A percentile compares a stretch with the other conserved stretches of the same genome.
Evolutionary conservation across 208 protist genomes (phyloP).

Genomic region (Porcisia hertigi): DNA sequence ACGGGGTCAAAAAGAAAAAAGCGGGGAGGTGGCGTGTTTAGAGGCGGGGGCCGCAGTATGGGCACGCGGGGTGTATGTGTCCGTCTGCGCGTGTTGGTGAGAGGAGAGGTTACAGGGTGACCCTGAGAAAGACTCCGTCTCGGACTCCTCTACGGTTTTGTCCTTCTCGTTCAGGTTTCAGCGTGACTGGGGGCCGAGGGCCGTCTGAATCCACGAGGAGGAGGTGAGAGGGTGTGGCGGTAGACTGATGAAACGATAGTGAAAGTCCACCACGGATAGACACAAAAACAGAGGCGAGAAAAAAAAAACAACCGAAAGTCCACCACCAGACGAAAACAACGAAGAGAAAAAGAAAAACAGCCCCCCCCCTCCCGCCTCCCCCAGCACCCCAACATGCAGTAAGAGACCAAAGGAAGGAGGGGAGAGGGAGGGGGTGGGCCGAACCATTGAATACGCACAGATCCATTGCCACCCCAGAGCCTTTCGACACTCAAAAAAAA

Average conservation of each 20-base stretch:
- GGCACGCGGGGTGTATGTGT: neutral
- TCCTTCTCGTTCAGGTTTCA: too few species aligned
- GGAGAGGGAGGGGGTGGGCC: neutral
- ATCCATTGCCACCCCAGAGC: neutral
- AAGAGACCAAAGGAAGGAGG: neutral
- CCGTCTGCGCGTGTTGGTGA: neutral
- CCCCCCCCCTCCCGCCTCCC: too few species aligned
- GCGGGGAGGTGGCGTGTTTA: neutral
- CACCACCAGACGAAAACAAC: too few species aligned
- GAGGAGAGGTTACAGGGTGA: neutral
- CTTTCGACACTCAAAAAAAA: neutral
- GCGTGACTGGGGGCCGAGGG: too few species aligned
- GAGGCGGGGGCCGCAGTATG: neutral
- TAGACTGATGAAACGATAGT: too few species aligned
- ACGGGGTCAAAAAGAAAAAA: neutral
- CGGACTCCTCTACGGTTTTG: neutral
- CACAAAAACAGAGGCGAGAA: too few species aligned
- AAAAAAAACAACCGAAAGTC: too few species aligned
- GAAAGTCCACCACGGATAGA: too few species aligned
- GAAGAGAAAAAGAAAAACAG: neutral
- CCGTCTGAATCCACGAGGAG: too few species aligned
- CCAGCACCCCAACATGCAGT: neutral
- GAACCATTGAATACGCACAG: neutral
- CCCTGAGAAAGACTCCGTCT: neutral
- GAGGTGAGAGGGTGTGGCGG: too few species aligned